These are phyloP conservation scores for Lasiosphaeria miniovina DNA, from an alignment of 495 filamentous ascomycete species.

Conservation along the genomic window DNA sequence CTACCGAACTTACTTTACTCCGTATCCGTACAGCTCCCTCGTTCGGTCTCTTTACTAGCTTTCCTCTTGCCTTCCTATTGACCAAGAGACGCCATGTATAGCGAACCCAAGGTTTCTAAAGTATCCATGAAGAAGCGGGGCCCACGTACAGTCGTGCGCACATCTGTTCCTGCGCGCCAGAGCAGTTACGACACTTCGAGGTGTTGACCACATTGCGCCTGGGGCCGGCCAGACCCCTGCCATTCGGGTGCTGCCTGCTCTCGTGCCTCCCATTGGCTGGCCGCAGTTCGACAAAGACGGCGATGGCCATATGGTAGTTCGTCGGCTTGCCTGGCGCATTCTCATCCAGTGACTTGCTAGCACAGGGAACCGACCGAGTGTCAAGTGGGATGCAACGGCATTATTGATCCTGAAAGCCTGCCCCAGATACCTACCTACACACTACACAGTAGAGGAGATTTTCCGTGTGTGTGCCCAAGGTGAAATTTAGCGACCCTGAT, in stretches of 20 bases:
- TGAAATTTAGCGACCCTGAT: slow-evolving; percentile 1
- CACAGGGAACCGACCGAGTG: slow-evolving; percentile 14
- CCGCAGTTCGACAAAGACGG: slow-evolving; percentile 17
- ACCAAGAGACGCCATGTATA: too few relatives aligned
- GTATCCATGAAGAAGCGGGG: too few relatives aligned
- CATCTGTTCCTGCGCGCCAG: too few relatives aligned
- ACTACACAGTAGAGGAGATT: slow-evolving; percentile 7
- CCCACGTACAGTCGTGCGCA: too few relatives aligned
- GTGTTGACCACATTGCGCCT: neutral
- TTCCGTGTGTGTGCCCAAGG: slow-evolving; percentile 13
- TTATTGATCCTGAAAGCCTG: slow-evolving; percentile 16
- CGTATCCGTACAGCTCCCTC: too few relatives aligned
- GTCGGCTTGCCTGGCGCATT: slow-evolving; percentile 31
- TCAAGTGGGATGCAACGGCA: slow-evolving; percentile 17
- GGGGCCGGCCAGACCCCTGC: slow-evolving; percentile 23
- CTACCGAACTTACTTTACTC: too few relatives aligned
- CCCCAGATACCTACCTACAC: neutral
- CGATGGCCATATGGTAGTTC: slow-evolving; percentile 20
- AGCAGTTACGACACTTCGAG: too few relatives aligned
- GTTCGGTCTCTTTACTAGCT: too few relatives aligned
- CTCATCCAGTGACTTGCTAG: slow-evolving; percentile 28
- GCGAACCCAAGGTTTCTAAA: too few relatives aligned
- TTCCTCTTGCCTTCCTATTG: too few relatives aligned
- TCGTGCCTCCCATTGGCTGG: slow-evolving; percentile 26
- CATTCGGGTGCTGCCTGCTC: slow-evolving; percentile 4